These are phyloP conservation scores for Climacium dendroides DNA, from an alignment of 225 moss, liverwort and hornwort genomes.

Conservation along the genomic window DNA sequence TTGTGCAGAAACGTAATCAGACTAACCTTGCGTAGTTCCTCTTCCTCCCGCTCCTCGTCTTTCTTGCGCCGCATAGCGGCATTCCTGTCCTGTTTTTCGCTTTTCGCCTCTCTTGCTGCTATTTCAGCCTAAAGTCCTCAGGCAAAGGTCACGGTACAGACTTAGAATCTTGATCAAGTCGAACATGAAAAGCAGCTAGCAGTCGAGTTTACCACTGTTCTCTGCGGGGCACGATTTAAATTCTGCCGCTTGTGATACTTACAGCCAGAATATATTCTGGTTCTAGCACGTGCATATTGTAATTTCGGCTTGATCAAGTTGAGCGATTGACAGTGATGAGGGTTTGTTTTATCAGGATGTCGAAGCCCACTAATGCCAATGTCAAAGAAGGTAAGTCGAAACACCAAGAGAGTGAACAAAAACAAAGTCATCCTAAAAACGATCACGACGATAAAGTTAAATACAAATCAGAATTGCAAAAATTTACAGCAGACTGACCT, in stretches of 20 bases:
- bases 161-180: not conserved
- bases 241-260: not conserved
- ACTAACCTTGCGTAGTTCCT: slow-evolving; percentile 61
- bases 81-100: slow-evolving; percentile 59
- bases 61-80: slow-evolving; percentile 21
- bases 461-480: not conserved
- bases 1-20: not conserved
- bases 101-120: slow-evolving; percentile 63
- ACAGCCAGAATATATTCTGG: not conserved
- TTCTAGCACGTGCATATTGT: not conserved
- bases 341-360: not conserved
- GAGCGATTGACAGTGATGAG: not conserved
- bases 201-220: not conserved
- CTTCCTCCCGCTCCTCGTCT: slow-evolving; percentile 85
- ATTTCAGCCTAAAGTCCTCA: slow-evolving; percentile 51
- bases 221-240: not conserved
- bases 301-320: not conserved
- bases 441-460: not conserved
- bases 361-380: not conserved
- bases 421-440: not conserved
- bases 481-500: slow-evolving; percentile 28
- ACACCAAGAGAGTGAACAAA: not conserved
- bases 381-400: not conserved
- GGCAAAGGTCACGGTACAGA: not conserved
- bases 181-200: not conserved